Percentiles rank a stretch among this genome's conserved stretches.
phyloP scores from a whole-genome alignment of 139 green algal genomes.

The Asterochloris sp. region DNA sequence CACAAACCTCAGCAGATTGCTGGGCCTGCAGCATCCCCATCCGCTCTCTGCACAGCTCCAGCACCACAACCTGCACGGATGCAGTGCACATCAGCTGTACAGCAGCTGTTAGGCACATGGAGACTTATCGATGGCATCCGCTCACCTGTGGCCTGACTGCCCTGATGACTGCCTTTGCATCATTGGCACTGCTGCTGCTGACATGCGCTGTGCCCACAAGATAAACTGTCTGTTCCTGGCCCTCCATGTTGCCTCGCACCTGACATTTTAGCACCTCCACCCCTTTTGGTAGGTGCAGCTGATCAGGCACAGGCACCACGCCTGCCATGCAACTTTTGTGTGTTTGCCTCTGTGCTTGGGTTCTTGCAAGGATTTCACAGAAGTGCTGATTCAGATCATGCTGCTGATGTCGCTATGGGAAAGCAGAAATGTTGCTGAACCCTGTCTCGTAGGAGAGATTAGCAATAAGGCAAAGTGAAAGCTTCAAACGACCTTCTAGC shows the following conservation, averaged over 20 bases:
- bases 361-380: too few relatives aligned
- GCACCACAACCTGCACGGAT: conserved; percentile 18
- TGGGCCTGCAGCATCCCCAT: conserved; percentile 2
- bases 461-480: too few relatives aligned
- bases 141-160: conserved; percentile 21
- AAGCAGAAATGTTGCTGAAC: too few relatives aligned
- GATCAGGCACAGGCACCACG: too few relatives aligned
- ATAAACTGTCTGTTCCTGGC: conserved; percentile 25
- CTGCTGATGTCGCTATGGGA: too few relatives aligned
- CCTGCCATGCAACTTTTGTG: too few relatives aligned
- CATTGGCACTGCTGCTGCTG: conserved; percentile 16
- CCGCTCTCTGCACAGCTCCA: conserved; percentile 27
- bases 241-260: background rate
- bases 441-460: too few relatives aligned
- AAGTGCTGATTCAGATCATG: too few relatives aligned
- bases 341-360: too few relatives aligned
- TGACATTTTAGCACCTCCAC: too few relatives aligned
- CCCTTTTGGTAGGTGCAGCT: too few relatives aligned
- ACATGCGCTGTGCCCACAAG: conserved; percentile 26
- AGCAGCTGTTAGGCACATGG: background rate
- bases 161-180: conserved; percentile 17
- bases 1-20: conserved; percentile 6
- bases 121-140: background rate
- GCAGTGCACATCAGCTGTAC: background rate
- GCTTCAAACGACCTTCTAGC: too few relatives aligned